Evolutionary conservation across 2,329 filamentous ascomycete genomes (phyloP).

Genomic region (Ceratocystis colombiana): DNA sequence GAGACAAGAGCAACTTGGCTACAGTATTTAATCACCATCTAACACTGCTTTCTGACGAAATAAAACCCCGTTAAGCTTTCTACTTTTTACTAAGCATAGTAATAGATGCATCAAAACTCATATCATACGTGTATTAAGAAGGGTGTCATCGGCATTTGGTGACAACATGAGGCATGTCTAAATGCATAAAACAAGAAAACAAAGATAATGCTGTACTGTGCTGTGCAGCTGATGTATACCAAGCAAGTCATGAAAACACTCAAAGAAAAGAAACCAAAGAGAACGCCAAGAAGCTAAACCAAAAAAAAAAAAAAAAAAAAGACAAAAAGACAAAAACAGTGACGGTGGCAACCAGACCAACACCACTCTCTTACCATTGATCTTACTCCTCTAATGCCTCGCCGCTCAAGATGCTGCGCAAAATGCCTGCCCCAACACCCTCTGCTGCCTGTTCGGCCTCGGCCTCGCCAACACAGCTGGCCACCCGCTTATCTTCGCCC

Average conservation of each 20-base stretch:
- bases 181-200: neutral
- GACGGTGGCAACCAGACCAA: neutral
- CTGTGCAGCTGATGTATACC: too few species aligned
- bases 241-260: too few species aligned
- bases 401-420: slow-evolving; percentile 52
- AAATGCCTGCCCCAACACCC: slow-evolving; percentile 49
- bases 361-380: neutral
- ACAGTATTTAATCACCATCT: neutral
- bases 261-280: neutral
- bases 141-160: neutral
- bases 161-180: neutral
- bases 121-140: too few species aligned
- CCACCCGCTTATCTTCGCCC: slow-evolving; percentile 65
- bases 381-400: slow-evolving; percentile 44
- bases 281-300: neutral
- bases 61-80: too few species aligned
- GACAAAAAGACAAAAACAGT: neutral
- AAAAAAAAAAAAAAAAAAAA: neutral
- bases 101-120: too few species aligned
- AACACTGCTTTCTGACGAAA: neutral
- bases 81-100: too few species aligned
- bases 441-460: slow-evolving; percentile 65
- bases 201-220: neutral
- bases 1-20: neutral
- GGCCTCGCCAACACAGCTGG: slow-evolving; percentile 68